Base-by-base conservation (phyloP, 805 yeast species). In the Diddensiella santjacobensis region DNA sequence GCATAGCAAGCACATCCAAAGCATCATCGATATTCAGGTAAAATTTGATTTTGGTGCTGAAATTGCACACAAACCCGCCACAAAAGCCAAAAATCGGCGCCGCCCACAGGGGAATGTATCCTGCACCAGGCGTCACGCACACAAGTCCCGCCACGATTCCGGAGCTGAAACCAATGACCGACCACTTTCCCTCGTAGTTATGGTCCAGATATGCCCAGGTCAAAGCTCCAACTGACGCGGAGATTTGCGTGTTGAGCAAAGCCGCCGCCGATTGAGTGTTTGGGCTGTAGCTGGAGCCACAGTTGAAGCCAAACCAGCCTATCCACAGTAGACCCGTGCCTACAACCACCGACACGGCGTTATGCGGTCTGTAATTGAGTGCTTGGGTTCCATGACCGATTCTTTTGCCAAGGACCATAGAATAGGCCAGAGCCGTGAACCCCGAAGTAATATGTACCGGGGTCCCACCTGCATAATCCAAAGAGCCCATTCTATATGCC, bases 121-220 rank as follows among this genome's bases (percentile, higher is more conserved):
- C 98, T 18, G 98, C 97, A 54, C 91, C 97, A 42, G 99, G 98
- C 1, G 98, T 91, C 54, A 91, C 83, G 63, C 93, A 93, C 42
- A 93, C 97, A 53, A 91, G 78, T 54, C 98, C 99, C 29, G 95
- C 85, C 65, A 93, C 80, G 51, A 89, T 84, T 62, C 99, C 99
- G 45, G 89, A 83, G 69, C 98, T 89, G 68, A 91, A 77, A 56
- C 97, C 97, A 47, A 88, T 89, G 22, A 96, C 82, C 48, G 96
- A 87, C 91, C 95, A 88, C 64, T 87, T 86, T 49, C 83, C 84
- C 51, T 90, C 93, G 45, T 82, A 65, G 2, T 68, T 22, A 46
- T 62, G 68, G 60, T 79, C 82, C 42, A 70, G 62, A 2, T 66
- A 44, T 24, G 72, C 68, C 65, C 75, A 78, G 2, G 74, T 60